phyloP scores from a whole-genome alignment of 192 early-diverging fungal species.

The Coemansia javaensis region DNA sequence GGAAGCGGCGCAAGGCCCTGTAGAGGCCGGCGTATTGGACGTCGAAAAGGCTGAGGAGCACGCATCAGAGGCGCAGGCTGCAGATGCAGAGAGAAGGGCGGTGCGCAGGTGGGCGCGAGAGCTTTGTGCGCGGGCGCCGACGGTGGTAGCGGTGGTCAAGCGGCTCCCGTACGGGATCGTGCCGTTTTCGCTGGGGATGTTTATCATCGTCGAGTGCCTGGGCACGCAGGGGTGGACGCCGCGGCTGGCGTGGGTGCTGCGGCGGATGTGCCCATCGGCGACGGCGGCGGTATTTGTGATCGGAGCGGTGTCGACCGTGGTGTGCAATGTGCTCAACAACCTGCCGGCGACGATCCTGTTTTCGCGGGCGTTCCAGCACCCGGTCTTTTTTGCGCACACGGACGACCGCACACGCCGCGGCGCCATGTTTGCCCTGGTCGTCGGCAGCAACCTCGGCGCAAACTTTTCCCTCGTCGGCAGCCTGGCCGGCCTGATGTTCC shows the following conservation, averaged over 20 bases:
- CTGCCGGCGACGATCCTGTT: constrained; percentile 83
- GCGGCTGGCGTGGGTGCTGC: constrained; percentile 58
- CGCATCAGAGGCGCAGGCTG: no score
- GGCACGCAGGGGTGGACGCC: constrained; percentile 63
- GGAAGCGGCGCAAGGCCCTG: no score
- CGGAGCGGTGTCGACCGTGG: constrained; percentile 57
- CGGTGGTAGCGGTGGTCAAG: constrained; percentile 43
- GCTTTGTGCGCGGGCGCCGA: constrained; percentile 40
- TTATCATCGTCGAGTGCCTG: constrained; percentile 77
- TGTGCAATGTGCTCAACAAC: constrained; percentile 78
- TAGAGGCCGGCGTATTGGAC: no score
- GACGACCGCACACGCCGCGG: constrained; percentile 45
- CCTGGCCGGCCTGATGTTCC: constrained; percentile 65
- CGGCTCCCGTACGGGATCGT: constrained; percentile 74
- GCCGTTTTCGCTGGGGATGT: constrained; percentile 82
- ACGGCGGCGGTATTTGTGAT: constrained; percentile 59
- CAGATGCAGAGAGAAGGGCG: no score
- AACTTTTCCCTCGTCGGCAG: constrained; percentile 69
- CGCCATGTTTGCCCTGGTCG: constrained; percentile 65
- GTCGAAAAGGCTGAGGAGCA: no score
- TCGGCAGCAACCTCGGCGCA: constrained; percentile 80
- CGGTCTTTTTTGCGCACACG: constrained; percentile 54
- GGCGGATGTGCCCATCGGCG: constrained; percentile 51
- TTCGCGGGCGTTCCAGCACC: constrained; percentile 64
- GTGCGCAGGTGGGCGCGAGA: no score